phyloP scores from a whole-genome alignment of 2,329 filamentous ascomycete genomes.

The Fusarium gaditjirri region DNA sequence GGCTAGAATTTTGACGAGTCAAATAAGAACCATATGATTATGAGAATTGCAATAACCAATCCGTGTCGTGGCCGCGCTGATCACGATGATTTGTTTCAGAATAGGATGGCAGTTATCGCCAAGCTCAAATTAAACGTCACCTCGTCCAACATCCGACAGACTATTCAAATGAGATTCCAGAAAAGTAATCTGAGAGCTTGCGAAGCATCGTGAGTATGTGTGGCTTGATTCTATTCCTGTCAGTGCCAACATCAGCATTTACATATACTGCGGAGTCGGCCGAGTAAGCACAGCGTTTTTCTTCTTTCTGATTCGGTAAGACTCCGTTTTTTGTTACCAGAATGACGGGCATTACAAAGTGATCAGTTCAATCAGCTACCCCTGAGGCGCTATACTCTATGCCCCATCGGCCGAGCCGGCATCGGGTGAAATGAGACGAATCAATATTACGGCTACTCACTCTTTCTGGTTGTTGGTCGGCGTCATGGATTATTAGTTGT shows the following conservation, averaged over 20 bases:
- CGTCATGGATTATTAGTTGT: constrained; percentile 35
- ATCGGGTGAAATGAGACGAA: constrained; percentile 33
- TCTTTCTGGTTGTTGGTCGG: constrained; percentile 13
- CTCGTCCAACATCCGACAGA: not conserved
- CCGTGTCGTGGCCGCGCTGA: constrained; percentile 3
- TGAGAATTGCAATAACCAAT: not conserved
- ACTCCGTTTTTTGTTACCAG: constrained; percentile 16
- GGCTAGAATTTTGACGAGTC: constrained; percentile 17
- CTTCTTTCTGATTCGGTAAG: constrained; percentile 11
- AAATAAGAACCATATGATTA: constrained; percentile 6
- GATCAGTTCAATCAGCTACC: constrained; percentile 19
- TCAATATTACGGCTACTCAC: constrained; percentile 16
- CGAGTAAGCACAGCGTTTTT: constrained; percentile 37
- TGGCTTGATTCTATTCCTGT: constrained; percentile 18
- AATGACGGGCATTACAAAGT: constrained; percentile 26
- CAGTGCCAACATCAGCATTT: constrained; percentile 17
- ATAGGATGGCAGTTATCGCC: not conserved
- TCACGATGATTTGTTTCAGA: constrained; percentile 10
- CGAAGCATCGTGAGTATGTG: not conserved
- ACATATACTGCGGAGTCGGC: constrained; percentile 30
- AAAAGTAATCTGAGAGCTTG: not conserved
- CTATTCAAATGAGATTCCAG: not conserved
- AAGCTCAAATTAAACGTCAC: not conserved
- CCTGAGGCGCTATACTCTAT: constrained; percentile 37
- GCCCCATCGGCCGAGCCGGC: constrained; percentile 34